phyloP scores from a whole-genome alignment of 768 basidiomycete species.

The Boletus sp. region DNA sequence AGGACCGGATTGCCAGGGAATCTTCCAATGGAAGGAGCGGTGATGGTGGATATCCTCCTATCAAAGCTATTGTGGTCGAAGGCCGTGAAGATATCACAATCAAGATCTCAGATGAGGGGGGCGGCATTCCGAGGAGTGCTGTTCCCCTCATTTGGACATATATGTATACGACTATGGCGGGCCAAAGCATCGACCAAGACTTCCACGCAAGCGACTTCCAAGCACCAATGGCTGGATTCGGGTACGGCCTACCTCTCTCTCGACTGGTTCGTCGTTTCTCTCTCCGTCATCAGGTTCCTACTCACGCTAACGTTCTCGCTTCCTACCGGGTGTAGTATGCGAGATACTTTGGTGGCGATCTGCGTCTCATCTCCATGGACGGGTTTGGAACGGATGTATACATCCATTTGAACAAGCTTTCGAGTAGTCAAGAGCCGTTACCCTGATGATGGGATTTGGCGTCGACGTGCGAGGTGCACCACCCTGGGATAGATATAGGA shows the following conservation, averaged over 20 bases:
- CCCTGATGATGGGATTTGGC: constrained; percentile 10
- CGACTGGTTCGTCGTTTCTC: constrained; percentile 61
- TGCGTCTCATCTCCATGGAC: constrained; percentile 96
- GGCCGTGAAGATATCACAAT: constrained; percentile 98
- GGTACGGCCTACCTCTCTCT: constrained; percentile 91
- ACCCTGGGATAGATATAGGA: not conserved
- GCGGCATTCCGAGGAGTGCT: constrained; percentile 79
- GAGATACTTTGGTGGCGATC: constrained; percentile 91
- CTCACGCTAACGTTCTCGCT: not conserved
- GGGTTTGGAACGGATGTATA: constrained; percentile 97
- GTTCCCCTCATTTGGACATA: constrained; percentile 98
- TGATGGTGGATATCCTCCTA: constrained; percentile 23
- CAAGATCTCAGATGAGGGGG: constrained; percentile 98
- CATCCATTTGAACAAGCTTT: constrained; percentile 84
- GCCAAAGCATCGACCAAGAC: constrained; percentile 70
- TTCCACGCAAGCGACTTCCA: constrained; percentile 85
- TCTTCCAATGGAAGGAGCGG: constrained; percentile 1
- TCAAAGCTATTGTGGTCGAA: constrained; percentile 73
- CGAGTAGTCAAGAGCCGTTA: constrained; percentile 40
- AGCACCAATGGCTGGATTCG: constrained; percentile 98
- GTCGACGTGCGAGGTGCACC: not conserved
- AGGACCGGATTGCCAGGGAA: constrained; percentile 38
- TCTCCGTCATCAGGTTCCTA: constrained; percentile 68
- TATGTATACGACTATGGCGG: constrained; percentile 89
- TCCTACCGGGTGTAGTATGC: constrained; percentile 60